Evolutionary conservation across 2,329 filamentous ascomycete species (phyloP), one percentile per base, ranked within the genome.

Genomic region (Cryphonectria carpinicola): DNA sequence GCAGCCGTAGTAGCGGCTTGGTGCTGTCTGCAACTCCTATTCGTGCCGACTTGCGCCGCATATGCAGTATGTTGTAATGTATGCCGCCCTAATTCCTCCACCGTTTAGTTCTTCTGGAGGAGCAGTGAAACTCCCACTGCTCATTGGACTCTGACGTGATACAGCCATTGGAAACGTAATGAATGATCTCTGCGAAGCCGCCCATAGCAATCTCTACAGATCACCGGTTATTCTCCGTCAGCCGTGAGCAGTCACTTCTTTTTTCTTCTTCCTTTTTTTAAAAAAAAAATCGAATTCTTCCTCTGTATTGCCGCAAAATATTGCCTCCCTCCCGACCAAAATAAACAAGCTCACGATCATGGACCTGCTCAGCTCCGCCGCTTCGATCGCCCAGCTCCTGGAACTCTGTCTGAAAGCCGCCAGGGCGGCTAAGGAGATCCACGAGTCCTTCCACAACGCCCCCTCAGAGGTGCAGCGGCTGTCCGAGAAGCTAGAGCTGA

Each of bases 381-480:
- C 54, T 17, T 58, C 54, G 54, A 35, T 58, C 54, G 54, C 54
- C 14, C 54, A 58, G 13, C 54, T 58, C 13, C 54, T 58, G 14
- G 54, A 58, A 7, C 28, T 32, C 25, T 58, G 54, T 8, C 54
- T 58, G 54, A 58, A 58, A 32, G 54, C 54, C 13, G 54, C 14
- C 54, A 58, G 54, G 54, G 54, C 25, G 13, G 54, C 54, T 28
- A 58, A 58, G 28, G 54, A 58, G 28, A 58, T 58, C 25, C 54
- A 58, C 14, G 54, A 58, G 4, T 28, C 54, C 54, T 58, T 58
- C 28, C 54, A 58, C 25, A 58, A 58, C 25, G 54, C 54, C 28
- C 54, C 54, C 13, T 1, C 54, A 1, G 54, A 58, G 14, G 54
- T 58, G 13, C 13, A 58, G 4, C 25, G 54, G 25, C 0, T 58